These are phyloP conservation scores for Ulota crispa DNA, from an alignment of 225 moss, liverwort and hornwort species.

Conservation along the genomic window DNA sequence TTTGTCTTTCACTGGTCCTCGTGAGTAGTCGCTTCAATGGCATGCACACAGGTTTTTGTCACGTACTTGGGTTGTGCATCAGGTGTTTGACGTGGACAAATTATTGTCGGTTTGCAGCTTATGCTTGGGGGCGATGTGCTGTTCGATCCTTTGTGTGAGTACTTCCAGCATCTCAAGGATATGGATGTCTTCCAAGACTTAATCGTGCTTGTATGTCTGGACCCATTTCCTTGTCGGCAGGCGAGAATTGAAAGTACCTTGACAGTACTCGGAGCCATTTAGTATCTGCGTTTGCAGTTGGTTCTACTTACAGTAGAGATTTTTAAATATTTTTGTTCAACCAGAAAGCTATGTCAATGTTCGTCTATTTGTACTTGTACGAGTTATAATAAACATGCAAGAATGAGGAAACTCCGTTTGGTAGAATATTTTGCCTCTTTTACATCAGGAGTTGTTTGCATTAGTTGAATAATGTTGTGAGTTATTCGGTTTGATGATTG, in stretches of 20 bases:
- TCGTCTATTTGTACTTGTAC: conserved; percentile 26
- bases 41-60: conserved; percentile 19
- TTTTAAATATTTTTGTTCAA: conserved; percentile 5
- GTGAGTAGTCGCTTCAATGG: conserved; percentile 25
- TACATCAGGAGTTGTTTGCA: too few relatives aligned
- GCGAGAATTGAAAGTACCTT: conserved; percentile 28
- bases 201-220: conserved; percentile 30
- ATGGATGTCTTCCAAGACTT: conserved; percentile 34
- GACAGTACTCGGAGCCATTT: conserved; percentile 25
- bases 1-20: conserved; percentile 18
- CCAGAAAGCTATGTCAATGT: conserved; percentile 11
- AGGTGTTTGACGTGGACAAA: conserved; percentile 55
- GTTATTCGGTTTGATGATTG: background rate
- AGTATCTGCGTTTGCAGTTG: conserved; percentile 22
- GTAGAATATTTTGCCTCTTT: background rate
- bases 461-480: too few relatives aligned
- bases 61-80: conserved; percentile 30
- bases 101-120: conserved; percentile 71
- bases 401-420: conserved; percentile 11
- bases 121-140: conserved; percentile 48
- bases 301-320: conserved; percentile 23
- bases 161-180: conserved; percentile 47
- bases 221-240: conserved; percentile 21
- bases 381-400: conserved; percentile 33
- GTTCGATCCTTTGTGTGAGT: conserved; percentile 44